Conservation (phyloP, 495 filamentous ascomycete genomes). For the Lophiotrema nucula region DNA sequence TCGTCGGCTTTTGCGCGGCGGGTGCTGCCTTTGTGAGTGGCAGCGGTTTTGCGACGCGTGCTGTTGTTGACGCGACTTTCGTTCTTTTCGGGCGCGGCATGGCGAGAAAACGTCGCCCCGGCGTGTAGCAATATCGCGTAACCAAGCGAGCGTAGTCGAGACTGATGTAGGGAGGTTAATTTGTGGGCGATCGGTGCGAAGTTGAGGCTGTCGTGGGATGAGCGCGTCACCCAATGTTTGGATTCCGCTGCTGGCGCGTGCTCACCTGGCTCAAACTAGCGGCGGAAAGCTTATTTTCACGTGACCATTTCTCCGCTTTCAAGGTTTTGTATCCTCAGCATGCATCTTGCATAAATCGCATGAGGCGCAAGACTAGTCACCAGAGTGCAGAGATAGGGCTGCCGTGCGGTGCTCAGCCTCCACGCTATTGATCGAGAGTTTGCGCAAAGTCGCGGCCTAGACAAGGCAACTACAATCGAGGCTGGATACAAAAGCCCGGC, state of each 20-base stretch:
- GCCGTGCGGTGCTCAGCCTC: too few relatives aligned
- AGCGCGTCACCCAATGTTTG: not conserved
- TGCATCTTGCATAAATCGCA: not conserved
- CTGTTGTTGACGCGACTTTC: conserved; percentile 41
- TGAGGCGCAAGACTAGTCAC: not conserved
- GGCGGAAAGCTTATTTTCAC: too few relatives aligned
- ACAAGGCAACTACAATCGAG: too few relatives aligned
- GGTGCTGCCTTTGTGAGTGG: not conserved
- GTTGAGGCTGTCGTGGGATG: not conserved
- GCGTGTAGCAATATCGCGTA: not conserved
- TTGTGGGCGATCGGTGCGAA: not conserved
- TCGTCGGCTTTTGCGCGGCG: not conserved
- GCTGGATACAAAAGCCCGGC: too few relatives aligned
- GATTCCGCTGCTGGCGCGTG: too few relatives aligned
- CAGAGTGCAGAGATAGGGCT: too few relatives aligned
- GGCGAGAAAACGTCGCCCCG: conserved; percentile 1
- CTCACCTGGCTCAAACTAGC: too few relatives aligned
- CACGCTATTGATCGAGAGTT: too few relatives aligned
- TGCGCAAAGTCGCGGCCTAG: too few relatives aligned
- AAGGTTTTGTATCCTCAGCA: not conserved
- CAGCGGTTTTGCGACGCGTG: conserved; percentile 15
- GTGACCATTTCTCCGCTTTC: not conserved
- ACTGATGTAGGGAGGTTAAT: too few relatives aligned
- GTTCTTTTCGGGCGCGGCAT: conserved; percentile 49
- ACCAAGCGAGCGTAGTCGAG: not conserved